Evolutionary conservation across 306 rosid species (phyloP), one percentile per base, ranked within the genome.

Genomic region (Abrus pulchellus): DNA sequence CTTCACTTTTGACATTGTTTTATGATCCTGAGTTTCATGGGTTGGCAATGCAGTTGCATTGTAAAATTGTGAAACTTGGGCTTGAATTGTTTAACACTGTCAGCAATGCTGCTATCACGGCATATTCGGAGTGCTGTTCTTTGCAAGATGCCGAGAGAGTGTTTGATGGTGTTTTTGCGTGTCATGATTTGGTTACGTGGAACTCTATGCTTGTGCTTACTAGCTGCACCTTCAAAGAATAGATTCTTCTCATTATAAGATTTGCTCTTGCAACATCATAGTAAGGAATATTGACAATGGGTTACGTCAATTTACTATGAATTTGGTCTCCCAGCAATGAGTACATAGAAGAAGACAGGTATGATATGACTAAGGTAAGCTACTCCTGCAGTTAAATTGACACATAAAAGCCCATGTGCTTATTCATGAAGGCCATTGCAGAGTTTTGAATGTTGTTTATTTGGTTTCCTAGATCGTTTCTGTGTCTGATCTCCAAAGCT

Each of bases 191-290:
- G 74, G 97, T 92, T 74, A 86, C 94, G 2, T 94, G 97, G 94
- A 94, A 94, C 60, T 90, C 97, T 27, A 82, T 94, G 90, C 88
- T 91, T 7, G 87, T 34, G 93, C 98, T 30, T 90, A 88, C 85
- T 80, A 91, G 78, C 53, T 75, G 45, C 69, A 63, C 69, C 29
- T 63, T 5, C n/a, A 34, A 8, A 1, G 70, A n/a, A 63, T 10
- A 63, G 70, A 14, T n/a, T 38, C 3, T 36, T 38, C 11, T 64
- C 13, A 1, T n/a, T 7, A 6, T 40, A 40, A 6, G 3, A 13
- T 64, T 80, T 14, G 47, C 6, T n/a, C 70, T 64, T 38, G 49
- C 9, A 13, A 36, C 68, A 1, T 8, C 67, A 5, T 33, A 34
- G 5, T 62, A 47, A 12, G 4, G 40, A 36, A 62, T 36, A 62